Conservation (phyloP, 306 rosid genomes). For the Cicer judaicum region DNA sequence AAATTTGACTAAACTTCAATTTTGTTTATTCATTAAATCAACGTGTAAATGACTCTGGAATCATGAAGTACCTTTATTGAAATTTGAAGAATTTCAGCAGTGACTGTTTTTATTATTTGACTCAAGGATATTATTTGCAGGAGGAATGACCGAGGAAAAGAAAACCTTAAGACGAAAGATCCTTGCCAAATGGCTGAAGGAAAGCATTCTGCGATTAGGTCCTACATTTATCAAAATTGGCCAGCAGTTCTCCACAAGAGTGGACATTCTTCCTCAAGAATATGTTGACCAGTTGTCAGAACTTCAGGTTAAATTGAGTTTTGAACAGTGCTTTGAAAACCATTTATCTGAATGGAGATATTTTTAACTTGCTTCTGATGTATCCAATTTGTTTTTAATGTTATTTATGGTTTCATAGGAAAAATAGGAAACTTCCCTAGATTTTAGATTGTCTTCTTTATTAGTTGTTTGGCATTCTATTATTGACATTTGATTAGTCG, state of each 20-base stretch:
- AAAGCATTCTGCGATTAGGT: conserved; percentile 93
- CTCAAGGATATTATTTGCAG: conserved; percentile 49
- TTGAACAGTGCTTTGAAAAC: conserved; percentile 34
- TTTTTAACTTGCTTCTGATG: conserved; percentile 36
- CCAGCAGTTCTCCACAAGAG: conserved; percentile 99
- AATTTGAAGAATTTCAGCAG: conserved; percentile 31
- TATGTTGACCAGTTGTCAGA: conserved; percentile 95
- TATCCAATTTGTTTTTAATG: background rate
- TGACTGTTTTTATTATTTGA: conserved; percentile 14
- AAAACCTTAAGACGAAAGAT: conserved; percentile 70
- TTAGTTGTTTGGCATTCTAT: conserved; percentile 27
- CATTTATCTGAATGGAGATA: conserved; percentile 29
- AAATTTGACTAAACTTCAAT: background rate
- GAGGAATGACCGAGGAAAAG: conserved; percentile 92
- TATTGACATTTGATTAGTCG: background rate
- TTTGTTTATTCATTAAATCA: background rate
- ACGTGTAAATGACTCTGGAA: background rate
- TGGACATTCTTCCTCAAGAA: conserved; percentile 97
- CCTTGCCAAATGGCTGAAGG: conserved; percentile 98
- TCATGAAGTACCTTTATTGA: conserved; percentile 23
- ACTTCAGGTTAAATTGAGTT: conserved; percentile 76
- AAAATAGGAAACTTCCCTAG: background rate
- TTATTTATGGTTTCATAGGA: conserved; percentile 19
- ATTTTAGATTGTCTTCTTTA: conserved; percentile 19
- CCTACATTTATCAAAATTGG: conserved; percentile 99